phyloP scores from a whole-genome alignment of 495 filamentous ascomycete species.

The Penicillium verhagenii region DNA sequence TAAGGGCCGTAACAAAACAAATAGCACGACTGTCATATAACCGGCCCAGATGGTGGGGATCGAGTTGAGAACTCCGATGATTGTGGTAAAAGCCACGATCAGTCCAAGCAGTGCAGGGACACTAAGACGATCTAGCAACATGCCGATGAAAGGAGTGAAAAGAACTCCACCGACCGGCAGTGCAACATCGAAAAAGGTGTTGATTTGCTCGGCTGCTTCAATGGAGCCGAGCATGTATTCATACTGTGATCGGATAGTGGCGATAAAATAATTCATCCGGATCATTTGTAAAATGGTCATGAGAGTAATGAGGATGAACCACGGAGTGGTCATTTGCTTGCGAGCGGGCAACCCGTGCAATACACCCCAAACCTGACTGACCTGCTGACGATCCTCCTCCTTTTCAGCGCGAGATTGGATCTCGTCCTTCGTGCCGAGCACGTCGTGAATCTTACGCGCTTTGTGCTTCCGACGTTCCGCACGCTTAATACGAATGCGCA shows the following conservation, averaged over 20 bases:
- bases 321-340: conserved; percentile 76
- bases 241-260: conserved; percentile 85
- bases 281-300: conserved; percentile 97
- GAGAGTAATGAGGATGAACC: conserved; percentile 87
- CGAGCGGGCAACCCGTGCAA: conserved; percentile 72
- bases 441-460: conserved; percentile 63
- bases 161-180: conserved; percentile 81
- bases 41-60: conserved; percentile 70
- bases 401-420: conserved; percentile 47
- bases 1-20: conserved; percentile 55
- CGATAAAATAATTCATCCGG: conserved; percentile 96
- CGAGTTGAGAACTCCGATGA: conserved; percentile 75
- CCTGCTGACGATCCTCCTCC: conserved; percentile 53
- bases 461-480: conserved; percentile 61
- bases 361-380: conserved; percentile 68
- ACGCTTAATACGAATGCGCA: conserved; percentile 55
- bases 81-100: conserved; percentile 71
- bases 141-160: conserved; percentile 81
- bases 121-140: conserved; percentile 66
- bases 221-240: conserved; percentile 65
- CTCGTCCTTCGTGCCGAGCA: conserved; percentile 60
- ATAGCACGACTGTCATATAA: conserved; percentile 74
- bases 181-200: conserved; percentile 87
- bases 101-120: conserved; percentile 66
- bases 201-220: conserved; percentile 63